These are phyloP conservation scores for Trichoderma atrobrunneum DNA, from an alignment of 2,329 filamentous ascomycete genomes.

Conservation along the genomic window DNA sequence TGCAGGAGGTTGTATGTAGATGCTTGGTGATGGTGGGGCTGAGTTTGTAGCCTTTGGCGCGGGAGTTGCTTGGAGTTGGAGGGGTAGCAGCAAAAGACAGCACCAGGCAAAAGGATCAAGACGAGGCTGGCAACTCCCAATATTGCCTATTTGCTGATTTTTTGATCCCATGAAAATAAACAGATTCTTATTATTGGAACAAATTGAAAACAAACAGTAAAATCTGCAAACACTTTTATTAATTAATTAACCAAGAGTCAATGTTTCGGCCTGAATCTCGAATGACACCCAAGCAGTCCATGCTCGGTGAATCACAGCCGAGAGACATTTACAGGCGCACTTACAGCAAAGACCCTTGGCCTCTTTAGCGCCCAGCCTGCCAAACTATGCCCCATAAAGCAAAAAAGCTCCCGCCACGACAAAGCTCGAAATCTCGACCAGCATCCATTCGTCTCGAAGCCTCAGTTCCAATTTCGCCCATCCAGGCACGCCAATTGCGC, in stretches of 20 bases:
- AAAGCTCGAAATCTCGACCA: neutral
- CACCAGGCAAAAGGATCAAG: neutral
- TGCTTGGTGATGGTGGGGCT: slow-evolving; percentile 17
- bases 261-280: neutral
- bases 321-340: neutral
- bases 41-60: neutral
- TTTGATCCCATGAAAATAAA: neutral
- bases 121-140: neutral
- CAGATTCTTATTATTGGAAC: neutral
- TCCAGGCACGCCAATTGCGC: neutral
- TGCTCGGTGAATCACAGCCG: neutral
- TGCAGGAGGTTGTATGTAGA: neutral
- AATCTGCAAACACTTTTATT: neutral
- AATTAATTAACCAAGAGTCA: neutral
- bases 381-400: slow-evolving; percentile 1
- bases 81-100: neutral
- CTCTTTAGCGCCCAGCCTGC: neutral
- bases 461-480: neutral
- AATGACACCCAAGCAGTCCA: neutral
- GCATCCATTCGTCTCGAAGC: neutral
- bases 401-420: neutral
- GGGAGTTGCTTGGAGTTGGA: slow-evolving; percentile 2
- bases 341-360: neutral
- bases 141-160: neutral
- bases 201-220: neutral